Percentiles rank a stretch among this genome's conserved stretches.
These are phyloP conservation scores for Candida glucosophila DNA, from an alignment of 1,139 yeast genomes.

Conservation along the genomic window DNA sequence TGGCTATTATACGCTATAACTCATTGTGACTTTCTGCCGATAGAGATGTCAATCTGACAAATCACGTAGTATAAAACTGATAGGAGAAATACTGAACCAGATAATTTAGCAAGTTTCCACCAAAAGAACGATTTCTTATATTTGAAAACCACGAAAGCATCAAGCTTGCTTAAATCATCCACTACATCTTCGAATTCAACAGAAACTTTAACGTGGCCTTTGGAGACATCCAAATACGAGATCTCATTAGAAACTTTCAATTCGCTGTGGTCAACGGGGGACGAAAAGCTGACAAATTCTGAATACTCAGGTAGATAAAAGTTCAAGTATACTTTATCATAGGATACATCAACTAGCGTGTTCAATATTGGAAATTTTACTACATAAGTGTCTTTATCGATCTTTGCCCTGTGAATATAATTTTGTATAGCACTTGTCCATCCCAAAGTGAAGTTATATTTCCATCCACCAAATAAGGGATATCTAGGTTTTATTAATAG, in stretches of 20 bases:
- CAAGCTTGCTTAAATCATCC: slow-evolving; percentile 57
- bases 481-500: slow-evolving; percentile 74
- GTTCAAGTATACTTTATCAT: slow-evolving; percentile 52
- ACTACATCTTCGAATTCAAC: slow-evolving; percentile 54
- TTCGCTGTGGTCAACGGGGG: slow-evolving; percentile 42
- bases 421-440: slow-evolving; percentile 62
- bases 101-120: slow-evolving; percentile 59
- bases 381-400: slow-evolving; percentile 47
- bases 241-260: slow-evolving; percentile 34
- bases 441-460: slow-evolving; percentile 89
- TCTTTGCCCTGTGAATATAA: slow-evolving; percentile 37
- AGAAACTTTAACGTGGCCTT: slow-evolving; percentile 73
- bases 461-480: slow-evolving; percentile 96
- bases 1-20: too few species aligned
- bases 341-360: slow-evolving; percentile 62
- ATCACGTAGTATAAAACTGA: too few species aligned
- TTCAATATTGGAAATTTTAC: slow-evolving; percentile 65
- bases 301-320: slow-evolving; percentile 89
- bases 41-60: too few species aligned
- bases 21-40: too few species aligned
- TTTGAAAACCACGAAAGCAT: slow-evolving; percentile 54
- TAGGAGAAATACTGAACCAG: slow-evolving; percentile 61
- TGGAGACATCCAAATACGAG: slow-evolving; percentile 67
- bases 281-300: slow-evolving; percentile 45
- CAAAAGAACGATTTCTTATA: slow-evolving; percentile 46